Evolutionary conservation across 768 basidiomycete species (phyloP).

Genomic region (Mycena haematopus): DNA sequence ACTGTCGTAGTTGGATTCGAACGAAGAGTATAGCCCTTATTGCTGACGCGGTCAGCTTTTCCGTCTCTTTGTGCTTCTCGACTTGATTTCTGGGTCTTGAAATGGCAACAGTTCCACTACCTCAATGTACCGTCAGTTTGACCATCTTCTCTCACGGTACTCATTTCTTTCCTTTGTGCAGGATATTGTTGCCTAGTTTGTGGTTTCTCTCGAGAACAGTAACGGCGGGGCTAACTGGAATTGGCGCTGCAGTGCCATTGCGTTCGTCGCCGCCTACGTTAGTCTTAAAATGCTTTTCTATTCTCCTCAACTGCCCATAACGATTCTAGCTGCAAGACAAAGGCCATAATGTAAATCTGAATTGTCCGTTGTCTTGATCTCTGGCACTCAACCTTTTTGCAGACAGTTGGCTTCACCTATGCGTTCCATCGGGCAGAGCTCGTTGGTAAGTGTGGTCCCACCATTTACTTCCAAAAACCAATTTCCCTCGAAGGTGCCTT

Average conservation of each 20-base stretch:
- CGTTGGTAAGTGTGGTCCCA: constrained; percentile 46
- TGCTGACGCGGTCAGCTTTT: constrained; percentile 57
- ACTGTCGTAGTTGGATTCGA: constrained; percentile 53
- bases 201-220: not conserved
- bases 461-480: not conserved
- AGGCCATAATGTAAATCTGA: constrained; percentile 45
- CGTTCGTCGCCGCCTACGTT: constrained; percentile 54
- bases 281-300: constrained; percentile 22
- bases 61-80: constrained; percentile 3
- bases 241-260: constrained; percentile 44
- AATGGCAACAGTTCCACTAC: constrained; percentile 55
- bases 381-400: not conserved
- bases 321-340: constrained; percentile 50
- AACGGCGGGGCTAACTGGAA: not conserved
- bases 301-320: not conserved
- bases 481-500: constrained; percentile 51
- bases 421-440: constrained; percentile 64
- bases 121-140: constrained; percentile 48
- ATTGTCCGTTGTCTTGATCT: constrained; percentile 13
- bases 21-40: constrained; percentile 62
- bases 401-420: constrained; percentile 59
- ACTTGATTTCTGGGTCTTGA: constrained; percentile 11
- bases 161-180: constrained; percentile 27
- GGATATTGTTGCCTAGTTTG: constrained; percentile 57
- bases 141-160: constrained; percentile 11